phyloP scores from a whole-genome alignment of 345 rosid genomes.

The Acer yangbiense region DNA sequence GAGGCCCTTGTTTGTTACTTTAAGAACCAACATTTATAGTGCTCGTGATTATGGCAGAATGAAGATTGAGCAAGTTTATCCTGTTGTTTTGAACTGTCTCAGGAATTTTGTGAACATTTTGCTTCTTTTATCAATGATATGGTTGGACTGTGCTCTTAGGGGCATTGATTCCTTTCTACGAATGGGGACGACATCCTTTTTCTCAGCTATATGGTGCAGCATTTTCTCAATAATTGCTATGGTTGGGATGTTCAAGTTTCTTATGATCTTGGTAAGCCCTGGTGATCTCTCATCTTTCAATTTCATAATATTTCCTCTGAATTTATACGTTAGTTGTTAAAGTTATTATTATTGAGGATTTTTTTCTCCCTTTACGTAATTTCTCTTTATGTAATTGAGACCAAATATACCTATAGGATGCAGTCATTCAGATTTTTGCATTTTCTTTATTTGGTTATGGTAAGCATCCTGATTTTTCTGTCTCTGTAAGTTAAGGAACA shows the following conservation, averaged over 20 bases:
- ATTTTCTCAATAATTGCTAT: constrained; percentile 73
- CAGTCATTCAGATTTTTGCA: background rate
- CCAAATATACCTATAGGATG: background rate
- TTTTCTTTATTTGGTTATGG: constrained; percentile 2
- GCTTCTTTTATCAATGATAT: constrained; percentile 71
- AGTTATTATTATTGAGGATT: background rate
- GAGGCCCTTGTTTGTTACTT: constrained; percentile 46
- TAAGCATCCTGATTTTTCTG: constrained; percentile 1
- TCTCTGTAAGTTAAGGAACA: background rate
- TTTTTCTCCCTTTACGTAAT: background rate
- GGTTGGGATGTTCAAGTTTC: constrained; percentile 75
- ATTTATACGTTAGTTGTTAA: constrained; percentile 14
- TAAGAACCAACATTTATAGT: constrained; percentile 36
- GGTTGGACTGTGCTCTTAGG: constrained; percentile 89
- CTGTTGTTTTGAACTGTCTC: constrained; percentile 69
- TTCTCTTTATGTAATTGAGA: background rate
- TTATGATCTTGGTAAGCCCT: constrained; percentile 67
- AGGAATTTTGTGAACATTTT: constrained; percentile 64
- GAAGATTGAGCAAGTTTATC: constrained; percentile 59
- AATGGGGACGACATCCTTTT: constrained; percentile 84
- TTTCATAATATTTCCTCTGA: background rate
- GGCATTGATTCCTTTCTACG: constrained; percentile 86
- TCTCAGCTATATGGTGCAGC: constrained; percentile 90
- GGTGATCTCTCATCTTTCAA: constrained; percentile 12
- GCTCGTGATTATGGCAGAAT: constrained; percentile 47